phyloP scores from a whole-genome alignment of 257 asterid species.

The Solanum etuberosum region DNA sequence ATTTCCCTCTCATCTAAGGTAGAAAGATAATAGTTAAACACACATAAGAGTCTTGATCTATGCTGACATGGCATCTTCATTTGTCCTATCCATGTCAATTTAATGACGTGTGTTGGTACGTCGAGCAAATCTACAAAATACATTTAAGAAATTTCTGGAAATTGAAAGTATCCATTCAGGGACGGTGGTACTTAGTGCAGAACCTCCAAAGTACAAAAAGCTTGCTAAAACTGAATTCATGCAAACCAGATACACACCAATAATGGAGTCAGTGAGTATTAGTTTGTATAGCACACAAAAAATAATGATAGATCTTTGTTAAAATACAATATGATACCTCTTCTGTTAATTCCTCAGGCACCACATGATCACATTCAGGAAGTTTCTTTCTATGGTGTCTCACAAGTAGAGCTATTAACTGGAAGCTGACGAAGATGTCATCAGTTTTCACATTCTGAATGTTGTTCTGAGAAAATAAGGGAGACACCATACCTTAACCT shows the following conservation, averaged over 20 bases:
- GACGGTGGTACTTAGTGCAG: too few species aligned
- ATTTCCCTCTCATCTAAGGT: conserved; percentile 41
- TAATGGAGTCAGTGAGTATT: not conserved
- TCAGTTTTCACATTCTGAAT: conserved; percentile 3
- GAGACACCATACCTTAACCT: conserved; percentile 41
- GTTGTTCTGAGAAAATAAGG: not conserved
- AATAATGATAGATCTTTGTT: not conserved
- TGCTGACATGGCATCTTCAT: too few species aligned
- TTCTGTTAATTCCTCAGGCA: conserved; percentile 28
- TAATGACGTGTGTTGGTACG: too few species aligned
- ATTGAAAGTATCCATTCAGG: too few species aligned
- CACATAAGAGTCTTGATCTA: too few species aligned
- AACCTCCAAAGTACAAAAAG: too few species aligned
- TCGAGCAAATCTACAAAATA: too few species aligned
- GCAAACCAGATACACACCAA: too few species aligned
- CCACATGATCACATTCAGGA: conserved; percentile 28
- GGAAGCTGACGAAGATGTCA: conserved; percentile 20
- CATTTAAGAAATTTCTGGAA: too few species aligned
- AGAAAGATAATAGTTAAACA: not conserved
- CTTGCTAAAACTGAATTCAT: too few species aligned
- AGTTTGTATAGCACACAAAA: not conserved
- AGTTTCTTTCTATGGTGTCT: conserved; percentile 63
- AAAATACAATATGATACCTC: conserved; percentile 22
- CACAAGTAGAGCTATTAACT: conserved; percentile 67
- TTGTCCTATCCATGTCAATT: too few species aligned